phyloP scores from a whole-genome alignment of 352 stramenopile genomes.

The Pythium rishiriense region DNA sequence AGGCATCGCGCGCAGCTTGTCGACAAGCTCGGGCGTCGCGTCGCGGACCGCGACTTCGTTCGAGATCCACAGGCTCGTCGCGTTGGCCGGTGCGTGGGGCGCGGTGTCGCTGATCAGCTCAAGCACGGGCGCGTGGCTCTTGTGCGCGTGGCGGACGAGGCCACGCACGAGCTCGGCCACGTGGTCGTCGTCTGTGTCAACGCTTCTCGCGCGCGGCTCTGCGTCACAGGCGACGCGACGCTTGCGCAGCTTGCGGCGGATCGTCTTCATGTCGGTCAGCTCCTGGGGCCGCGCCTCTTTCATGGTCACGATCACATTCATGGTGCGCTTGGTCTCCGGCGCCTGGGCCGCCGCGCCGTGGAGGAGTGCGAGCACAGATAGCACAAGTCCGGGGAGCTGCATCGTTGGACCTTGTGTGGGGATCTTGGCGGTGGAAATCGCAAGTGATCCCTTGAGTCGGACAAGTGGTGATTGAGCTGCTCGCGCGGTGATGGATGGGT shows the following conservation, averaged over 20 bases:
- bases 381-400: not conserved
- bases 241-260: constrained; percentile 19
- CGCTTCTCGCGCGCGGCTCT: constrained; percentile 5
- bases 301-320: constrained; percentile 42
- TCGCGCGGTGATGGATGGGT: not conserved
- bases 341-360: not conserved
- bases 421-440: no score
- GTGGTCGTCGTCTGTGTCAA: constrained; percentile 21
- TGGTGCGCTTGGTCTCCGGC: not conserved
- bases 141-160: constrained; percentile 30
- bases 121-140: constrained; percentile 35
- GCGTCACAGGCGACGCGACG: constrained; percentile 18
- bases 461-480: not conserved
- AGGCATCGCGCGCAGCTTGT: constrained; percentile 33
- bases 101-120: constrained; percentile 21
- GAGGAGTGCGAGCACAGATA: constrained; percentile 6
- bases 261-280: constrained; percentile 23
- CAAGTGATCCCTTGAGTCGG: not conserved
- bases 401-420: not conserved
- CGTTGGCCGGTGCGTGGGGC: constrained; percentile 3
- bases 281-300: constrained; percentile 27
- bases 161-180: constrained; percentile 30
- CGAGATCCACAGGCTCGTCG: constrained; percentile 53
- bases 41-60: constrained; percentile 44
- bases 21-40: constrained; percentile 36